These are phyloP conservation scores for Annona squamosa DNA, from an alignment of 164 flowering plant genomes.

Conservation along the genomic window DNA sequence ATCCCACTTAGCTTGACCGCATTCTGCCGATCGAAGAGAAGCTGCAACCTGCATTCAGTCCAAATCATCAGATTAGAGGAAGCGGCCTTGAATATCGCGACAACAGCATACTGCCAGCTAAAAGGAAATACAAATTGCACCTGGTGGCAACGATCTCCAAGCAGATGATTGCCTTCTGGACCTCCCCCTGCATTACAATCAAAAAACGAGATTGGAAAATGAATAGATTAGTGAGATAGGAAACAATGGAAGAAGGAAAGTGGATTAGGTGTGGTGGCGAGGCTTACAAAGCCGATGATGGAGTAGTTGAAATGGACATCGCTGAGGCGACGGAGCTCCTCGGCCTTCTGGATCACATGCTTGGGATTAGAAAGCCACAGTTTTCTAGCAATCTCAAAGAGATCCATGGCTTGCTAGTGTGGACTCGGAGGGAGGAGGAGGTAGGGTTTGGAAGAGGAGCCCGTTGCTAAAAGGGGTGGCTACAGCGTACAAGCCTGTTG, in stretches of 20 bases:
- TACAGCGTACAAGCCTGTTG: too few species aligned
- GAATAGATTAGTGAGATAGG: too few species aligned
- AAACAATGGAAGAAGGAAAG: too few species aligned
- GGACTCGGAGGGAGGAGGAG: too few species aligned
- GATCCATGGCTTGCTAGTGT: slow-evolving; percentile 60
- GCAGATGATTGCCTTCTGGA: slow-evolving; percentile 85
- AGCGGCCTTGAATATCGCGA: neutral
- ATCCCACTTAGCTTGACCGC: slow-evolving; percentile 83
- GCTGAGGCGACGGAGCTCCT: slow-evolving; percentile 86
- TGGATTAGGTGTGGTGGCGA: neutral
- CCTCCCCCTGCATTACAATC: slow-evolving; percentile 58
- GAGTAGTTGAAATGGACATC: slow-evolving; percentile 78
- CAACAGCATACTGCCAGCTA: neutral
- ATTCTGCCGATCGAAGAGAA: slow-evolving; percentile 52
- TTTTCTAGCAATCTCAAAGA: slow-evolving; percentile 54
- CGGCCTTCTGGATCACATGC: slow-evolving; percentile 66
- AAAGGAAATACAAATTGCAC: slow-evolving; percentile 21
- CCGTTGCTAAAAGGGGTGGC: too few species aligned
- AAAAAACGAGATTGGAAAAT: neutral
- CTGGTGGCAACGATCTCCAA: slow-evolving; percentile 84
- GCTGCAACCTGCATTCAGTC: slow-evolving; percentile 42
- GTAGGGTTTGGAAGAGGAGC: too few species aligned
- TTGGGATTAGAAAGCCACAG: slow-evolving; percentile 57
- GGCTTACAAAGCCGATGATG: slow-evolving; percentile 66
- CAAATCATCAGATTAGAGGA: neutral